Conservation (phyloP, 306 rosid genomes). For the Crotalaria pallida region DNA sequence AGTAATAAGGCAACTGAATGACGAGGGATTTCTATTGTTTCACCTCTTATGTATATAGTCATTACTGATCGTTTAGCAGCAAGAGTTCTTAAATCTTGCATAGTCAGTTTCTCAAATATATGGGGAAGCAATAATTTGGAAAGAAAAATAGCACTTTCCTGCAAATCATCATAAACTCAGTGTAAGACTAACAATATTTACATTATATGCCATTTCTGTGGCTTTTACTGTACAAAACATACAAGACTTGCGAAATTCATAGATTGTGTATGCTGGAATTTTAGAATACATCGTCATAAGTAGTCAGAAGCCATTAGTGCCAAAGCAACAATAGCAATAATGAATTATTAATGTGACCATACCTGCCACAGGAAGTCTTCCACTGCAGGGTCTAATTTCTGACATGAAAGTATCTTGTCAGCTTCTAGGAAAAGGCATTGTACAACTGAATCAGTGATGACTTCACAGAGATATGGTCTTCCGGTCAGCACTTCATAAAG, state of each 20-base stretch:
- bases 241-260: too few species aligned
- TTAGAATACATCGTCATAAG: too few species aligned
- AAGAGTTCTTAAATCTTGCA: slow-evolving; percentile 83
- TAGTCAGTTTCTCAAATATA: slow-evolving; percentile 67
- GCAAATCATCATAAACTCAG: slow-evolving; percentile 22
- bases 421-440: slow-evolving; percentile 59
- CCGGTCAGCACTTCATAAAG: slow-evolving; percentile 77
- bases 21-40: slow-evolving; percentile 70
- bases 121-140: slow-evolving; percentile 74
- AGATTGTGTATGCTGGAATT: background rate
- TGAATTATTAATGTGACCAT: background rate
- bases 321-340: background rate
- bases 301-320: background rate
- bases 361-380: slow-evolving; percentile 97
- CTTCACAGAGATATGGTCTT: slow-evolving; percentile 69
- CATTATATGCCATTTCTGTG: background rate
- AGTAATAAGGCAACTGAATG: slow-evolving; percentile 74
- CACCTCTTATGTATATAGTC: slow-evolving; percentile 53
- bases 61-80: slow-evolving; percentile 62
- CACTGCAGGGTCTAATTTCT: slow-evolving; percentile 52
- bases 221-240: too few species aligned
- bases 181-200: background rate
- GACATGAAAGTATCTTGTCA: slow-evolving; percentile 50
- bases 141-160: slow-evolving; percentile 90
- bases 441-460: slow-evolving; percentile 61